phyloP scores from a whole-genome alignment of 306 rosid genomes.

The Gillenia trifoliata region DNA sequence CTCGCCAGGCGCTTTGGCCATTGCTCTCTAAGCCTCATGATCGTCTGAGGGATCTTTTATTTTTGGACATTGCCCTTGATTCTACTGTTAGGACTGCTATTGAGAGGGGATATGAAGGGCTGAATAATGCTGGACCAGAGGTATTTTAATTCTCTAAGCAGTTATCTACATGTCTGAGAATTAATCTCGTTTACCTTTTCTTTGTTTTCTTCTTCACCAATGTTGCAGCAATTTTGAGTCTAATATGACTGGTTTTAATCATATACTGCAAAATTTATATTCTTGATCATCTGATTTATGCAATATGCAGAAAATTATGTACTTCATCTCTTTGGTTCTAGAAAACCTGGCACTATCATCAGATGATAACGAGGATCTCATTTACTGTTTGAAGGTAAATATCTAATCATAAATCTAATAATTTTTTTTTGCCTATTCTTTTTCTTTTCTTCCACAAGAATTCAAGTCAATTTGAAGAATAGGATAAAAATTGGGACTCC shows the following conservation, averaged over 20 bases:
- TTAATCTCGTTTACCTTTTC: neutral
- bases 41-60: constrained; percentile 90
- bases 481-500: neutral
- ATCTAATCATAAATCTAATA: neutral
- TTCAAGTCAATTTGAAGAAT: neutral
- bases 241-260: neutral
- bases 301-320: constrained; percentile 75
- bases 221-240: neutral
- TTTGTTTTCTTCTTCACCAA: neutral
- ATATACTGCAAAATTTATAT: neutral
- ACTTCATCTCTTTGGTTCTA: constrained; percentile 66
- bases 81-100: constrained; percentile 90
- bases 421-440: neutral
- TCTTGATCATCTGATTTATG: constrained; percentile 36
- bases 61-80: constrained; percentile 96
- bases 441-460: neutral
- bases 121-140: constrained; percentile 79
- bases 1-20: constrained; percentile 80
- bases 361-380: constrained; percentile 78
- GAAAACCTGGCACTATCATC: constrained; percentile 90
- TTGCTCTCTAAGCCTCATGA: constrained; percentile 57
- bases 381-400: constrained; percentile 85
- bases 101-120: constrained; percentile 84
- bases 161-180: neutral
- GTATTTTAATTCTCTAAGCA: constrained; percentile 32